Conservation (phyloP, 2,329 filamentous ascomycete genomes). For the Mariannaea elegans region DNA sequence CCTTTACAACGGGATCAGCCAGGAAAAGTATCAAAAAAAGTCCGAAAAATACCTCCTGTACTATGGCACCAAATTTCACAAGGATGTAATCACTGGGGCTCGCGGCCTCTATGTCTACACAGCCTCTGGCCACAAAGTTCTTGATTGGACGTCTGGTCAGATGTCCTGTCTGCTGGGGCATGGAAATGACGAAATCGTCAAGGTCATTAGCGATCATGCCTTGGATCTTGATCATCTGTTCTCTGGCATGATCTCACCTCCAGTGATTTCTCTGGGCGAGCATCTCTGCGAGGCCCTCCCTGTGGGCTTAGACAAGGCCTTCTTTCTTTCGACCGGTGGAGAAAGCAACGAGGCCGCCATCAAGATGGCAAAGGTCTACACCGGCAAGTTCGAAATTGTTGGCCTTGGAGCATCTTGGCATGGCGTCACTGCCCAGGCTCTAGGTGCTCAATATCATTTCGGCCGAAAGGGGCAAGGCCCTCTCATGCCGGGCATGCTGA, state of each 20-base stretch:
- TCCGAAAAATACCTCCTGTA: conserved; percentile 37
- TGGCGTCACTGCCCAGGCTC: conserved; percentile 65
- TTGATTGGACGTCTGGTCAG: conserved; percentile 69
- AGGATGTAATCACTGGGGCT: conserved; percentile 53
- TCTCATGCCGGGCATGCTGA: conserved; percentile 64
- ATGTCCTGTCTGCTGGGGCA: conserved; percentile 69
- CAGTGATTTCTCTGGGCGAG: conserved; percentile 64
- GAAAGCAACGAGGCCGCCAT: conserved; percentile 71
- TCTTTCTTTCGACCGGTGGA: conserved; percentile 66
- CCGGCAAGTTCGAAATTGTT: conserved; percentile 72
- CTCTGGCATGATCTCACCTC: conserved; percentile 65
- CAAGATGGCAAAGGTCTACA: conserved; percentile 70
- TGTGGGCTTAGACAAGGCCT: conserved; percentile 59
- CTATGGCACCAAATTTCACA: conserved; percentile 39
- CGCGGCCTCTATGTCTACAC: conserved; percentile 58
- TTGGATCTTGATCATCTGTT: conserved; percentile 66
- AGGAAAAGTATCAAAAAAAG: conserved; percentile 34
- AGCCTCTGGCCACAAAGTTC: conserved; percentile 54
- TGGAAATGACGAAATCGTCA: conserved; percentile 65
- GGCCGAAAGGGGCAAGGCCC: conserved; percentile 60
- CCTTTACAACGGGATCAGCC: conserved; percentile 33
- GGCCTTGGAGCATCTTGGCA: conserved; percentile 68
- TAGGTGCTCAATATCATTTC: conserved; percentile 63
- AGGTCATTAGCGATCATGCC: conserved; percentile 59
- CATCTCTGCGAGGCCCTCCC: conserved; percentile 60